Evolutionary conservation across 2,329 filamentous ascomycete species (phyloP), one percentile per base, ranked within the genome.

Genomic region (Aspergillus sp.): DNA sequence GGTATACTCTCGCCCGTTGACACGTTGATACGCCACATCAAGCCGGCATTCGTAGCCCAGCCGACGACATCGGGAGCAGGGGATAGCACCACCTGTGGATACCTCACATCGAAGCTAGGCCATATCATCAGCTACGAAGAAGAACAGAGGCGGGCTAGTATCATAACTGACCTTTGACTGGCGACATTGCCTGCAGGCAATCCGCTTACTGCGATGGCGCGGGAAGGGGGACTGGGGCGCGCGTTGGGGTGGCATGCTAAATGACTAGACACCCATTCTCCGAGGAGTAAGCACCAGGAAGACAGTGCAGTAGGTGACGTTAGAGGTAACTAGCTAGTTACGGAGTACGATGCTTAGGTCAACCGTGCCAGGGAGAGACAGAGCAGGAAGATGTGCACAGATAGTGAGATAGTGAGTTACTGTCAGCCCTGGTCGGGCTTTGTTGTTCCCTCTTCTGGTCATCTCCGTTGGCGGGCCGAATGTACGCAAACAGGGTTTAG

Each of bases 171-270:
- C 52, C 52, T 54, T 54, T 7, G 32, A 36, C 36, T 54, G 52
- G 52, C 52, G 52, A 42, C 52, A 54, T 42, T 54, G 52, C 25
- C 19, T 42, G 21, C 52, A 54, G 15, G 52, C 52, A 19, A 54
- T 54, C 19, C 52, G 52, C 25, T 54, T 54, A 54, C 52, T 38
- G 38, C 52, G 52, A 54, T 54, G 51, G 19, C 41, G 41, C 41
- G 41, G 19, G 8, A 21, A 44, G 19, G 41, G 17, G 17, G 41
- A 44, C 1, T 42, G n/a, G n/a, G 39, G 39, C 39, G 8, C 13
- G 10, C 39, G 39, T n/a, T 42, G 39, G 39, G 19, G 41, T 44
- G 19, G 41, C 41, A 44, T 44, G 21, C 13, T 44, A 10, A 21
- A 13, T 10, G 17, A 7, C 19, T 13, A 36, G 32, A 36, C 11